These are phyloP conservation scores for Boletus smithii DNA, from an alignment of 1,284 basidiomycete genomes.

Conservation along the genomic window DNA sequence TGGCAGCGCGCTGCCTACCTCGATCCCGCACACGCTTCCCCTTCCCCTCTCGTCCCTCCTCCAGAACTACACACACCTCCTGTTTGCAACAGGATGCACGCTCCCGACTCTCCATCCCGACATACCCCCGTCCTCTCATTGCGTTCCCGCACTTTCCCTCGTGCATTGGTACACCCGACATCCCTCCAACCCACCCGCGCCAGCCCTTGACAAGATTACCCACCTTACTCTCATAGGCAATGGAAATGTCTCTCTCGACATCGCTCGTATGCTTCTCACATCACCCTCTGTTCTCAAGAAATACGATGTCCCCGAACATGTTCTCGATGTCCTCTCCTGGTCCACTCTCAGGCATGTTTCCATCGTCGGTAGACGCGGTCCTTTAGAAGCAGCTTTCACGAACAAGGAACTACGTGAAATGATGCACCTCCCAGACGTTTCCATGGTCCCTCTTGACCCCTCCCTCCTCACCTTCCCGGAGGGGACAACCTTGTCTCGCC, in stretches of 20 bases:
- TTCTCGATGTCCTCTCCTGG: slow-evolving; percentile 65
- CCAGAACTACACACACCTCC: slow-evolving; percentile 74
- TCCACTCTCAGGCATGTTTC: slow-evolving; percentile 76
- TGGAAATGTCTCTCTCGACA: slow-evolving; percentile 94
- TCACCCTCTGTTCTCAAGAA: slow-evolving; percentile 57
- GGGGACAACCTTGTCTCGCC: slow-evolving; percentile 47
- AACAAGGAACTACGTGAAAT: slow-evolving; percentile 94
- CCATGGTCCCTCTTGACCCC: slow-evolving; percentile 59
- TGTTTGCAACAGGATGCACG: slow-evolving; percentile 81
- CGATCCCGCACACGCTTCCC: slow-evolving; percentile 48
- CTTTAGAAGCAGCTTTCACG: slow-evolving; percentile 88
- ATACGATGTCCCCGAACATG: slow-evolving; percentile 80
- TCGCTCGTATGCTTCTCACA: slow-evolving; percentile 86
- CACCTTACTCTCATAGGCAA: slow-evolving; percentile 90
- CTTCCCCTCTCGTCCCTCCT: slow-evolving; percentile 59
- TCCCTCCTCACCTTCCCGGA: slow-evolving; percentile 42
- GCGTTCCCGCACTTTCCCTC: slow-evolving; percentile 78
- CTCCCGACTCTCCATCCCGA: slow-evolving; percentile 55
- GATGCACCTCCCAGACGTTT: slow-evolving; percentile 70
- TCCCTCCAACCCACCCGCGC: slow-evolving; percentile 59
- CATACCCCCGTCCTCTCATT: slow-evolving; percentile 51
- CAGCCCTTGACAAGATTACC: slow-evolving; percentile 56
- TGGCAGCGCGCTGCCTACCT: slow-evolving; percentile 37
- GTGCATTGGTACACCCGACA: slow-evolving; percentile 99
- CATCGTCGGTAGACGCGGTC: slow-evolving; percentile 84